Evolutionary conservation across 192 early-diverging fungal species (phyloP).

Genomic region (Ambispora gerdemannii): DNA sequence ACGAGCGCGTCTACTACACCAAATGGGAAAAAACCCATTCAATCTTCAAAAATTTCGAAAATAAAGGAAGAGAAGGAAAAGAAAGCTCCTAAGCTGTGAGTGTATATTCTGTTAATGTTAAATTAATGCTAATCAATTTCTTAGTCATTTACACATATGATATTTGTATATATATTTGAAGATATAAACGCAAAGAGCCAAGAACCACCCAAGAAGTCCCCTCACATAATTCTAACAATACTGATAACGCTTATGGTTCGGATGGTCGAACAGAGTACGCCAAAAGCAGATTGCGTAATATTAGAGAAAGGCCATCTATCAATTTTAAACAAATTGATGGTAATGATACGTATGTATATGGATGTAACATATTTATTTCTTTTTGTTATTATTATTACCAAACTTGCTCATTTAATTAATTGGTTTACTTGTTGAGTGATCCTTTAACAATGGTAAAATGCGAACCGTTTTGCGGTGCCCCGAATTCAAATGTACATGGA

Average conservation of each 20-base stretch:
- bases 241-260: constrained; percentile 36
- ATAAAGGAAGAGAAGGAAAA: constrained; percentile 1
- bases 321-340: constrained; percentile 40
- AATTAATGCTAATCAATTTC: neutral
- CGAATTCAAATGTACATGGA: constrained; percentile 60
- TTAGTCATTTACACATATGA: neutral
- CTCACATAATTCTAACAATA: neutral
- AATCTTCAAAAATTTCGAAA: neutral
- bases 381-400: neutral
- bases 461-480: constrained; percentile 67
- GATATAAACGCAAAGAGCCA: constrained; percentile 31
- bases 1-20: neutral
- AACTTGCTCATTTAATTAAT: too few species aligned
- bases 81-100: neutral
- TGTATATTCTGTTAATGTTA: neutral
- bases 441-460: constrained; percentile 83
- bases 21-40: neutral
- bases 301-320: constrained; percentile 42
- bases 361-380: neutral
- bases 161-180: neutral
- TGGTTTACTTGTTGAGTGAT: too few species aligned
- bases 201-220: constrained; percentile 28
- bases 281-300: constrained; percentile 49
- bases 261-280: constrained; percentile 55
- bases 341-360: constrained; percentile 37